Evolutionary conservation across 1,284 basidiomycete genomes (phyloP).

Genomic region (Somion occarium): DNA sequence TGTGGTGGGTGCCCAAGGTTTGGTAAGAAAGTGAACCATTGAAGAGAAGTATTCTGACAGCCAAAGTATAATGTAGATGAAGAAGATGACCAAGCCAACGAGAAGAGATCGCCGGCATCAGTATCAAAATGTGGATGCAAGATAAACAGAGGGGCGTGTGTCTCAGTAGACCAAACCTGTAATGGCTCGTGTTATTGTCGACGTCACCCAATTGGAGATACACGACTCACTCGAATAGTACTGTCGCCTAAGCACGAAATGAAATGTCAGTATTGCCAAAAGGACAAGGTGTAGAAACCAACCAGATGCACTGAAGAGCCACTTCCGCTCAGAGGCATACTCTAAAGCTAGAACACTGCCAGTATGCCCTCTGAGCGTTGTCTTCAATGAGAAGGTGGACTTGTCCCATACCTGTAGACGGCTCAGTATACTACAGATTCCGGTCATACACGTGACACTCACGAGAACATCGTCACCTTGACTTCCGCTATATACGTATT

Average conservation of each 20-base stretch:
- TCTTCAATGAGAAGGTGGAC: constrained; percentile 60
- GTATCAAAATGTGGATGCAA: constrained; percentile 83
- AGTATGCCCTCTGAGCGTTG: constrained; percentile 80
- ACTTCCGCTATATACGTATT: constrained; percentile 80
- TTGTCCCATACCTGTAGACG: constrained; percentile 78
- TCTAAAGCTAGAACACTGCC: constrained; percentile 84
- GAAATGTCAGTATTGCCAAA: constrained; percentile 6
- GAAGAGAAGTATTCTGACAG: constrained; percentile 86
- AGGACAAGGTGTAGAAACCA: constrained; percentile 17
- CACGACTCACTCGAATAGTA: constrained; percentile 66
- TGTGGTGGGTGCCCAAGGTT: constrained; percentile 6
- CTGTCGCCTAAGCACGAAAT: constrained; percentile 64
- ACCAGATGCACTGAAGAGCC: constrained; percentile 86
- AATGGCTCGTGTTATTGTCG: constrained; percentile 12
- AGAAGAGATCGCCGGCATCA: constrained; percentile 87
- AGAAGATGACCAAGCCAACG: constrained; percentile 73
- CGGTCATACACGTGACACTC: constrained; percentile 20
- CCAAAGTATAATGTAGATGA: constrained; percentile 81
- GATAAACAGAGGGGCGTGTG: constrained; percentile 69
- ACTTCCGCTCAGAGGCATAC: constrained; percentile 69
- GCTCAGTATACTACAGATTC: constrained; percentile 3
- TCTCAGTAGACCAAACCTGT: constrained; percentile 84
- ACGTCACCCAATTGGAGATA: background rate
- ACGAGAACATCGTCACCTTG: constrained; percentile 78
- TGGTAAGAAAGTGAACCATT: constrained; percentile 72